Evolutionary conservation across 1,284 basidiomycete genomes (phyloP).

Genomic region (Trametes hirsuta): DNA sequence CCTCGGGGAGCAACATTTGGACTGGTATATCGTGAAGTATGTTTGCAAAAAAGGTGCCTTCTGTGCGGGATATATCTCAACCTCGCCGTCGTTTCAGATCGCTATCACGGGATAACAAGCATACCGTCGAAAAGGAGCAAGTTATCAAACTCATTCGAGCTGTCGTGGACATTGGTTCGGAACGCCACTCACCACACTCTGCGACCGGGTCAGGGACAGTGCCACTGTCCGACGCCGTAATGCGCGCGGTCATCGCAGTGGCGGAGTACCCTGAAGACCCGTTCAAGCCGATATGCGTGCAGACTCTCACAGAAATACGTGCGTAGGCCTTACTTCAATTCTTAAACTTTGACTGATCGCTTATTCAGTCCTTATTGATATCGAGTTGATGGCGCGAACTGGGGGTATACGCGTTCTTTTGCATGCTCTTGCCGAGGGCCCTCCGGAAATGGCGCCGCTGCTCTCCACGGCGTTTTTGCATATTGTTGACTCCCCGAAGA

Average conservation of each 20-base stretch:
- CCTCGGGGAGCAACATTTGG: conserved; percentile 65
- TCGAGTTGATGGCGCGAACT: conserved; percentile 79
- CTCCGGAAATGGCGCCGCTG: conserved; percentile 82
- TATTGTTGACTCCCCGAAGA: conserved; percentile 85
- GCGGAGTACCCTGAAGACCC: conserved; percentile 94
- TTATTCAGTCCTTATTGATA: conserved; percentile 75
- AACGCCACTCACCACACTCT: conserved; percentile 48
- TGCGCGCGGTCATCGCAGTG: conserved; percentile 89
- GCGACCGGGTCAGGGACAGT: conserved; percentile 50
- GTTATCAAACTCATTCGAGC: conserved; percentile 92
- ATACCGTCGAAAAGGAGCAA: conserved; percentile 89
- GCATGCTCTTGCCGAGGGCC: conserved; percentile 86
- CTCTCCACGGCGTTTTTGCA: conserved; percentile 86
- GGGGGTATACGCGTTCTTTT: conserved; percentile 90
- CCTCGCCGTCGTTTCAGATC: conserved; percentile 51
- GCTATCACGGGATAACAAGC: conserved; percentile 83
- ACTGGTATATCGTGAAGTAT: conserved; percentile 90
- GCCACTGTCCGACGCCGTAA: conserved; percentile 75
- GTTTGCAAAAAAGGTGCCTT: conserved; percentile 20
- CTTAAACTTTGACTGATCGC: conserved; percentile 28
- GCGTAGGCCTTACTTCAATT: conserved; percentile 49
- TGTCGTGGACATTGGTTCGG: conserved; percentile 75
- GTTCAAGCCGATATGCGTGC: conserved; percentile 82
- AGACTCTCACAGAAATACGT: conserved; percentile 88
- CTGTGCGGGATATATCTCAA: background rate